phyloP scores from a whole-genome alignment of 345 rosid genomes.

The Eucalyptus polybractea region DNA sequence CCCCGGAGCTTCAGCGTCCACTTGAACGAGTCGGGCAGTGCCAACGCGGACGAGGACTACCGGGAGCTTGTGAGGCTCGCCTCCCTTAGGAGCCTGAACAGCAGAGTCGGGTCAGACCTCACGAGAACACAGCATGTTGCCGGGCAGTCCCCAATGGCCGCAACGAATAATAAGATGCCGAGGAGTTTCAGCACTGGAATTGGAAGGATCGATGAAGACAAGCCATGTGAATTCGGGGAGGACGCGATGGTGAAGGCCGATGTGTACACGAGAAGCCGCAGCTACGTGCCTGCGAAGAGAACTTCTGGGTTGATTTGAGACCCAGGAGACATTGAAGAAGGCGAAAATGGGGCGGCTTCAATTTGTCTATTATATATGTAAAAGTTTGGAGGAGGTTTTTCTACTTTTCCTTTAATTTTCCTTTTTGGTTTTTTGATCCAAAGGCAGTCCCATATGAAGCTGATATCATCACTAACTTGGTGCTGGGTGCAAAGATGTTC shows the following conservation, averaged over 20 bases:
- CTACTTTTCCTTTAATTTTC: not conserved
- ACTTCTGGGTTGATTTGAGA: not conserved
- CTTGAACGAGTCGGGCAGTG: conserved; percentile 5
- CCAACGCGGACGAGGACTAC: conserved; percentile 11
- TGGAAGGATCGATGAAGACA: conserved; percentile 78
- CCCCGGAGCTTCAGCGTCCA: conserved; percentile 42
- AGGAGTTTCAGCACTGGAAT: conserved; percentile 29
- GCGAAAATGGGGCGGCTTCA: not conserved
- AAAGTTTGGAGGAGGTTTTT: not conserved
- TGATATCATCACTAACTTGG: not conserved
- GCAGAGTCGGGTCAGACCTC: not conserved
- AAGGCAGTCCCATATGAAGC: not conserved
- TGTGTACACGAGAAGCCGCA: conserved; percentile 24
- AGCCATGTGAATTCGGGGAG: conserved; percentile 36
- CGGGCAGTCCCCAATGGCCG: not conserved
- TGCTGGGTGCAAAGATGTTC: not conserved
- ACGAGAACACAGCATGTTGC: not conserved
- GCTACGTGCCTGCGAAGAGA: conserved; percentile 7
- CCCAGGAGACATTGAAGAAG: not conserved
- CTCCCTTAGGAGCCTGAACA: conserved; percentile 16
- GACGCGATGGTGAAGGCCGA: conserved; percentile 1
- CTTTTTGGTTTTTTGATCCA: not conserved
- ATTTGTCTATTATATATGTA: not conserved
- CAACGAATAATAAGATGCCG: not conserved
- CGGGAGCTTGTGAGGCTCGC: conserved; percentile 40